Conservation (phyloP, 176 grass and related monocot species). For the Cymbopogon citratus region DNA sequence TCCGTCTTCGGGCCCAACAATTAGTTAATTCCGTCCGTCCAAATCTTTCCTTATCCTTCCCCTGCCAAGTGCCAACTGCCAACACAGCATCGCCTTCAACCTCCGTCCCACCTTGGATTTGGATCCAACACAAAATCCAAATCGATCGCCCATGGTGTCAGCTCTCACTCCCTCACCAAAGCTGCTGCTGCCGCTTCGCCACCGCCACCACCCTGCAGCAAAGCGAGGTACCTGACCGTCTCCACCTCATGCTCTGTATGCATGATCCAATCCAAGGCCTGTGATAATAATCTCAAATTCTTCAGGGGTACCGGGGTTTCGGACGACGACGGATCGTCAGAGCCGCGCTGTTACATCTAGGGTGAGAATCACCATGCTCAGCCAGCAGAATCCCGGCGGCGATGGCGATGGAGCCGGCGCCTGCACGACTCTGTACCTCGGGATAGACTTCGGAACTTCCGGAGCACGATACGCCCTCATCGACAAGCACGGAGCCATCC, state of each 20-base stretch:
- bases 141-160: neutral
- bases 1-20: too few relatives aligned
- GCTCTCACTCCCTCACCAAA: neutral
- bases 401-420: neutral
- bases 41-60: neutral
- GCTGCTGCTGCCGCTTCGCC: neutral
- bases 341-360: neutral
- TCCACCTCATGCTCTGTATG: neutral
- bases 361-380: slow-evolving; percentile 1
- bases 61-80: neutral
- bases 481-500: slow-evolving; percentile 47
- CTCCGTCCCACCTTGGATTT: neutral
- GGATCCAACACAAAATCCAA: neutral
- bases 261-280: neutral
- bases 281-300: neutral
- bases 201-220: neutral
- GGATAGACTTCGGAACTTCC: slow-evolving; percentile 84
- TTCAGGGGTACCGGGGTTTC: slow-evolving; percentile 4
- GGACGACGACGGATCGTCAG: neutral
- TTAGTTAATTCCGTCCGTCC: too few relatives aligned
- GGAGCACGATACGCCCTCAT: slow-evolving; percentile 77
- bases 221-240: neutral
- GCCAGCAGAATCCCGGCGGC: neutral
- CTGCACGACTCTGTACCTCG: slow-evolving; percentile 43
- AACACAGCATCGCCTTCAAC: neutral